Evolutionary conservation across 306 rosid species (phyloP), one percentile per base, ranked within the genome.

Genomic region (Parietaria judaica): DNA sequence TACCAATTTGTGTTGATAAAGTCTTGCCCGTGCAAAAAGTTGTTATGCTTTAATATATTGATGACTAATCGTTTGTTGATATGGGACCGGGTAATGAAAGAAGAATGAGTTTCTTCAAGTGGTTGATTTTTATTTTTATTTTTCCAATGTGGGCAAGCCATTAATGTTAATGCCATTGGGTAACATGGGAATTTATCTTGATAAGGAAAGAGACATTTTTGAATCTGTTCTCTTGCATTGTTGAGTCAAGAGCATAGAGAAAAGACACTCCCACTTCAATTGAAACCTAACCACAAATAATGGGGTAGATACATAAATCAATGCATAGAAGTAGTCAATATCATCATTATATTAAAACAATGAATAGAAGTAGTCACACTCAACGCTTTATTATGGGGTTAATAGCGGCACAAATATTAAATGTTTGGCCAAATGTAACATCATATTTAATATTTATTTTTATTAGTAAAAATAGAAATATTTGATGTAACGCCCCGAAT

Each of bases 31-130:
- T 56, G 51, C 54, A 23, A 44, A 23, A 44, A 43, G 38, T 53
- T 48, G 56, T 71, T 71, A 69, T 62, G 83, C 71, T 76, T 84
- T 65, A 2, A 35, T 62, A 52, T 71, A 77, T 53, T 63, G 70
- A 53, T 78, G 70, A 71, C 73, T 48, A 54, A 66, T 65, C 15
- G 74, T 64, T 63, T 62, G 36, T 60, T 66, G 63, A 59, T 15
- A 15, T 14, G 36, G 51, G 51, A 48, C 36, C 50, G 15, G 7
- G 15, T 13, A 3, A 14, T 14, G 15, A 58, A 15, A 48, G 3
- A 38, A 14, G 23, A 38, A 36, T 8, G 50, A 23, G 31, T 23
- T 23, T 23, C 31, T 59, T 39, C 63, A 59, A 38, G 63, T 59
- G 61, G 61, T 56, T 56, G 61, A 57, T 23, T 23, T 23, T 23